phyloP scores from a whole-genome alignment of 768 basidiomycete species.

The Lactarius hengduanensis region DNA sequence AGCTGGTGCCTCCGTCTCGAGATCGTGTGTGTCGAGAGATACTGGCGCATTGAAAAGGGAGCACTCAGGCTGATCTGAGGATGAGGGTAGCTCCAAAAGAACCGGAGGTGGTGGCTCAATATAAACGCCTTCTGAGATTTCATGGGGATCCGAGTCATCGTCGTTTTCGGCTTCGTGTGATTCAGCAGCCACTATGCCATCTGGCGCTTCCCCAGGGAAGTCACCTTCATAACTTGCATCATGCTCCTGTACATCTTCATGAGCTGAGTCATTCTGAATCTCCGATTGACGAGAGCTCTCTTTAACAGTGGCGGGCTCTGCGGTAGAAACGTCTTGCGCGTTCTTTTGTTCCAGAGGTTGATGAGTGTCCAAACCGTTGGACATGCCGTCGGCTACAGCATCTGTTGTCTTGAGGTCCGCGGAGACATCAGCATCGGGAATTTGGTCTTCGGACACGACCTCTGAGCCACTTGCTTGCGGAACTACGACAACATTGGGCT shows the following conservation, averaged over 20 bases:
- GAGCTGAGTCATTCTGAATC: constrained; percentile 7
- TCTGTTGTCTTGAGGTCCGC: not conserved
- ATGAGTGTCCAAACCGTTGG: not conserved
- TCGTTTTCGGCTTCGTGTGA: constrained; percentile 9
- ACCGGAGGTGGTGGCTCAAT: constrained; percentile 76
- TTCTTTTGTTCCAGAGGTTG: constrained; percentile 1
- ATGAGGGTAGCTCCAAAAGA: constrained; percentile 45
- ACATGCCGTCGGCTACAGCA: not conserved
- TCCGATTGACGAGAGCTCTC: not conserved
- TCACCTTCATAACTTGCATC: constrained; percentile 3
- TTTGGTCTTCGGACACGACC: constrained; percentile 1
- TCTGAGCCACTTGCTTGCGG: not conserved
- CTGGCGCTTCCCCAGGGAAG: not conserved
- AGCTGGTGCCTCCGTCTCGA: constrained; percentile 16
- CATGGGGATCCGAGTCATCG: constrained; percentile 22
- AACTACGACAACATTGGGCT: not conserved
- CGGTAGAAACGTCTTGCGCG: not conserved
- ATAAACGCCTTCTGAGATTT: constrained; percentile 49
- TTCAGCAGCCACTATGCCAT: constrained; percentile 4
- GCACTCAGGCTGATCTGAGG: constrained; percentile 39
- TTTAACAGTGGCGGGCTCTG: not conserved
- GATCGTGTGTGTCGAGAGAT: constrained; percentile 15
- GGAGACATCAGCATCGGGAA: not conserved
- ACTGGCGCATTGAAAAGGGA: constrained; percentile 28
- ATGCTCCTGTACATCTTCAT: not conserved